A percentile compares a stretch with the other conserved stretches of the same genome.
These are phyloP conservation scores for Wickerhamomyces sp. DNA, from an alignment of 1,139 yeast genomes.

Conservation along the genomic window DNA sequence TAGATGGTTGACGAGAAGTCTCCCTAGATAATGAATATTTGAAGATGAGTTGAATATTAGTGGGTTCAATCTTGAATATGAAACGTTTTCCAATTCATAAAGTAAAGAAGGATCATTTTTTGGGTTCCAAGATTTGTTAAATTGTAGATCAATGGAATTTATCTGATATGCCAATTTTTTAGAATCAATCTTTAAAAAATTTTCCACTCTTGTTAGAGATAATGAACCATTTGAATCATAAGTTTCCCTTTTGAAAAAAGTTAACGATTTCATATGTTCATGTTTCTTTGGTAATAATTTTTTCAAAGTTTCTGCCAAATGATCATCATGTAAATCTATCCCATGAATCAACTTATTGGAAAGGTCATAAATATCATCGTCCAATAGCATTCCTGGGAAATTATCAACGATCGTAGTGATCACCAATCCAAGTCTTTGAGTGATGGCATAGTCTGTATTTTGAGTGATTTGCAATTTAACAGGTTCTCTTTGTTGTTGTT, in stretches of 20 bases:
- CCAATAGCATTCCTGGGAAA: conserved; percentile 52
- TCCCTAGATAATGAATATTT: conserved; percentile 73
- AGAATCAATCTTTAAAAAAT: conserved; percentile 43
- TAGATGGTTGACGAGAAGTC: conserved; percentile 66
- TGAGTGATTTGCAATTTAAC: conserved; percentile 23
- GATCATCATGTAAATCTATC: conserved; percentile 42
- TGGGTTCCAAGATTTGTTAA: conserved; percentile 69
- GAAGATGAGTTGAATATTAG: conserved; percentile 61
- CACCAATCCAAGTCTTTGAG: conserved; percentile 40
- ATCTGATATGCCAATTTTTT: conserved; percentile 50
- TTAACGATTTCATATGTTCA: conserved; percentile 33
- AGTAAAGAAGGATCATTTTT: conserved; percentile 54
- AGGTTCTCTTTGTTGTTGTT: background rate
- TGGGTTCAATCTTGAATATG: conserved; percentile 46
- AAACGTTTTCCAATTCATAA: conserved; percentile 35
- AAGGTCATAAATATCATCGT: conserved; percentile 39
- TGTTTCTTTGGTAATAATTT: conserved; percentile 36
- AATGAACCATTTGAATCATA: conserved; percentile 20
- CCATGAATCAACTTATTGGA: conserved; percentile 39
- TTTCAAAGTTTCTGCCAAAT: conserved; percentile 39
- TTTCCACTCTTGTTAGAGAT: conserved; percentile 26
- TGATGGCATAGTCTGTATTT: conserved; percentile 31
- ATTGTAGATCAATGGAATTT: conserved; percentile 51
- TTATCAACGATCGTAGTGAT: conserved; percentile 40
- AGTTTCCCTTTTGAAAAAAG: conserved; percentile 18